Percentiles rank a stretch among this genome's conserved stretches.
phyloP scores from a whole-genome alignment of 1,284 basidiomycete species.

The Neonothopanus nambi region DNA sequence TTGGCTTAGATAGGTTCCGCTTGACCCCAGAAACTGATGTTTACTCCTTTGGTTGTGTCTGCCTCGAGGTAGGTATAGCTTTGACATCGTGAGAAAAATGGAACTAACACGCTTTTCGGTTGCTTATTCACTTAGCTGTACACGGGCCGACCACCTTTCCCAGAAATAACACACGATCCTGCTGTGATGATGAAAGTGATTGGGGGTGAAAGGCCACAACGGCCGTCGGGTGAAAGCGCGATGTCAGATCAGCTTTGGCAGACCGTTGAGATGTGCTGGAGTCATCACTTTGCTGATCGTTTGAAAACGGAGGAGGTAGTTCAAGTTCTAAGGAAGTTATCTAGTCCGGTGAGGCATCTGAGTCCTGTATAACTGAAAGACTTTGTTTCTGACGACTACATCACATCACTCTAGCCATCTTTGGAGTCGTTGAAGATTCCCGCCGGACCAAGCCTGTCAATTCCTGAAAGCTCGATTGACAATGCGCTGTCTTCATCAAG shows the following conservation, averaged over 20 bases:
- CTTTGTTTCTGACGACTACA: background rate
- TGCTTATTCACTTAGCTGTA: too few species aligned
- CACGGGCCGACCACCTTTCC: slow-evolving; percentile 16
- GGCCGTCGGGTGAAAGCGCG: slow-evolving; percentile 5
- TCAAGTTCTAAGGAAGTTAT: background rate
- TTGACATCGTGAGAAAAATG: background rate
- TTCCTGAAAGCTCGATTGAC: too few species aligned
- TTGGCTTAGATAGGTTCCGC: slow-evolving; percentile 12
- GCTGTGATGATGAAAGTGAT: slow-evolving; percentile 15
- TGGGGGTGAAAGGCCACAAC: slow-evolving; percentile 10
- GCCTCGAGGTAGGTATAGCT: slow-evolving; percentile 10
- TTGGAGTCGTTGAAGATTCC: too few species aligned
- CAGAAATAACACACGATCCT: slow-evolving; percentile 6
- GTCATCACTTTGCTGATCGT: slow-evolving; percentile 8
- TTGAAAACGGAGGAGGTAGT: slow-evolving; percentile 9
- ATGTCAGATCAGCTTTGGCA: slow-evolving; percentile 12
- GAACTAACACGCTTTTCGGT: background rate
- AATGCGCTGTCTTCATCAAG: too few species aligned
- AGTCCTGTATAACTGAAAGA: background rate
- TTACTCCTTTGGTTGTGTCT: slow-evolving; percentile 16
- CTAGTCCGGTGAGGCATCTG: background rate
- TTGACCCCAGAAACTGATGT: slow-evolving; percentile 14
- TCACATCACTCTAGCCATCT: too few species aligned
- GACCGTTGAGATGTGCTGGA: slow-evolving; percentile 12
- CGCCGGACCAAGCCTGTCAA: too few species aligned